Base-by-base conservation (phyloP, 129 eudicot genomes). In the Ambrosia artemisiifolia region DNA sequence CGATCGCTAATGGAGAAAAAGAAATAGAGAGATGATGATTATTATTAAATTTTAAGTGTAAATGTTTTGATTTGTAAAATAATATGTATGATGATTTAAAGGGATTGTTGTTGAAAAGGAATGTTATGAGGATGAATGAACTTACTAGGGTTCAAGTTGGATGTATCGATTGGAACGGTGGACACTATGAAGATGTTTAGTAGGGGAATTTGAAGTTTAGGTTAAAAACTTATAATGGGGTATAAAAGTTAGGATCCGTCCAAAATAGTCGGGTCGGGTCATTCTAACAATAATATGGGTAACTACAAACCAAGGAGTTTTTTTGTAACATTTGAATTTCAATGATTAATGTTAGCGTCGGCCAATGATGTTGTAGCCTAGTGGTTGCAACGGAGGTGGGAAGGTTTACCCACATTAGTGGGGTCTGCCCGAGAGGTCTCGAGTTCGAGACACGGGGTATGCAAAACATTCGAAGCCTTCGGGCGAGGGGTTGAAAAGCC, bases 121-220 rank as follows among this genome's bases (percentile, higher is more conserved):
- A 16, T 36, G 54, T 70, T 38, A n/a, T n/a, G n/a, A n/a, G n/a
- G n/a, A n/a, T n/a, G n/a, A n/a, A n/a, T n/a, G 28, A 55, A 54
- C 54, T 56, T 70, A 70, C 65, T 6, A 19, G 65, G 49, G 13
- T 70, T 70, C 51, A 51, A 38, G 28, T 40, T 53, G 6, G 54
- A 55, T 11, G 13, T 24, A 71, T 69, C 17, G 62, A 54, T 49
- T 68, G 46, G 35, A 68, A 47, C 30, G 2, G 32, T 30, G 72
- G 14, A 12, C 1, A 10, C 12, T 9, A 3, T 56, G 64, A 57
- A 28, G 7, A 56, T 24, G 28, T 2, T 2, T 12, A 53, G 16
- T 28, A 53, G 9, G 5, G 36, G 36, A 4, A 57, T 24, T 56
- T 57, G 28, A 24, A 24, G 1, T 24, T 24, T 57, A 57, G 64